phyloP scores from a whole-genome alignment of 352 stramenopile species.

The Phytophthora cryptogea region DNA sequence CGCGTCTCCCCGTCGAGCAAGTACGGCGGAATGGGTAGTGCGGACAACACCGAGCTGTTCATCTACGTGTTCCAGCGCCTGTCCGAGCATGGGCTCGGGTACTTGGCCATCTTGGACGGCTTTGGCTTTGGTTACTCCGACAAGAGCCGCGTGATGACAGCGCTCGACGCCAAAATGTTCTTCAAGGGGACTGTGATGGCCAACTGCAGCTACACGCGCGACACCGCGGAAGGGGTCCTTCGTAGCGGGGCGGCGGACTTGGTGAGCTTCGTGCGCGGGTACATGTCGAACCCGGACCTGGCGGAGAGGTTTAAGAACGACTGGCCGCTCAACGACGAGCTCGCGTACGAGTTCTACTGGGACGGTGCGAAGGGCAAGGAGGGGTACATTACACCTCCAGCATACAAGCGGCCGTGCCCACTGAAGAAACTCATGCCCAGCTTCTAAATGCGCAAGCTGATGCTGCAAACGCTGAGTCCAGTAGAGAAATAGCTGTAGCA shows the following conservation, averaged over 20 bases:
- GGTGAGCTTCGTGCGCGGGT: slow-evolving; percentile 29
- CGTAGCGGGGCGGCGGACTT: slow-evolving; percentile 27
- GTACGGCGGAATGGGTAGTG: slow-evolving; percentile 36
- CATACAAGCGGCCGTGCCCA: slow-evolving; percentile 18
- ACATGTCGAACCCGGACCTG: slow-evolving; percentile 36
- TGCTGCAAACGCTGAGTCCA: background rate
- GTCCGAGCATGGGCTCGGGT: slow-evolving; percentile 27
- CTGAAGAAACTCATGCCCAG: slow-evolving; percentile 12
- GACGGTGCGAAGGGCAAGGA: slow-evolving; percentile 28
- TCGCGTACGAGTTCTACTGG: slow-evolving; percentile 36
- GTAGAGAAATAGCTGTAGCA: background rate
- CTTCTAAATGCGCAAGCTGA: slow-evolving; percentile 6
- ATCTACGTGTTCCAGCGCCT: slow-evolving; percentile 40
- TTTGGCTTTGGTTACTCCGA: slow-evolving; percentile 32
- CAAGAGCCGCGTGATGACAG: slow-evolving; percentile 32
- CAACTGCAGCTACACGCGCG: slow-evolving; percentile 31
- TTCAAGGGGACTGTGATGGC: slow-evolving; percentile 35
- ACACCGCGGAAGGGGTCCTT: slow-evolving; percentile 27
- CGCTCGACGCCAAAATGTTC: slow-evolving; percentile 25
- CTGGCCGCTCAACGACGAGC: slow-evolving; percentile 24
- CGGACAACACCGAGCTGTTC: slow-evolving; percentile 44
- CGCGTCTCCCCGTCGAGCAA: slow-evolving; percentile 34
- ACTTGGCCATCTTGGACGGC: slow-evolving; percentile 39
- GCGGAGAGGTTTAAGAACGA: slow-evolving; percentile 23
- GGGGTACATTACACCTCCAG: slow-evolving; percentile 23